Base-by-base conservation (phyloP, 1,284 basidiomycete genomes). In the Trametes versicolor region DNA sequence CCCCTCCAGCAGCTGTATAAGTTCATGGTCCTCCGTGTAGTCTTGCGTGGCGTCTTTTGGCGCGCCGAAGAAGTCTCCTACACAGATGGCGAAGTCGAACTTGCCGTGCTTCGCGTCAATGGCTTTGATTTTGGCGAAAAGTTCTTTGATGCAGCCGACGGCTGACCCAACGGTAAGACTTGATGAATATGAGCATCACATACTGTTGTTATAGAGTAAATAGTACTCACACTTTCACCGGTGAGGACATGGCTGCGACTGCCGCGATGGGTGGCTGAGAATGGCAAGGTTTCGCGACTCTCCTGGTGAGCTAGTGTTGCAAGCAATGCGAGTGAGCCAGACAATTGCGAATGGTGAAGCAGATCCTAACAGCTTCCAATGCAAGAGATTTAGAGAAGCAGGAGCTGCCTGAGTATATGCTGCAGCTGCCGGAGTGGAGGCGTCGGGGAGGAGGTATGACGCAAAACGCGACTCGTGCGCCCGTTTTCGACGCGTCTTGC, bases 61-160 rank as follows among this genome's bases (percentile, higher is more conserved):
- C 10, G 84, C 84, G 4, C 89, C 90, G 79, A 99, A 99, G 76
- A 99, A 93, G 79, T 99, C 96, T 6, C 97, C 97, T 3, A 88
- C 82, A 70, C 96, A 92, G 50, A 99, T 84, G 21, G 93, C 88
- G 41, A 96, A 87, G 72, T 96, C 91, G 75, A 99, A 99, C 72
- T 95, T 95, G 61, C 97, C 97, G 79, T 99, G 94, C 77, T 98
- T 99, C 63, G 87, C 83, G 80, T 99, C 90, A 73, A 99, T 97
- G 23, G 89, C 83, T 58, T 88, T 89, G 69, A 98, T 86, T 82
- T 98, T 99, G 60, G 87, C 76, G 71, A 95, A 90, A 19, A 98
- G 81, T 17, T 89, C 86, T 47, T 80, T 78, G 70, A 98, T 87
- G 0, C 87, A 87, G 15, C 95, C 95, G n/a, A 85, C 81, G 15